A percentile compares a stretch with the other conserved stretches of the same genome.
phyloP scores from a whole-genome alignment of 345 rosid genomes.

The Hibiscus syriacus region DNA sequence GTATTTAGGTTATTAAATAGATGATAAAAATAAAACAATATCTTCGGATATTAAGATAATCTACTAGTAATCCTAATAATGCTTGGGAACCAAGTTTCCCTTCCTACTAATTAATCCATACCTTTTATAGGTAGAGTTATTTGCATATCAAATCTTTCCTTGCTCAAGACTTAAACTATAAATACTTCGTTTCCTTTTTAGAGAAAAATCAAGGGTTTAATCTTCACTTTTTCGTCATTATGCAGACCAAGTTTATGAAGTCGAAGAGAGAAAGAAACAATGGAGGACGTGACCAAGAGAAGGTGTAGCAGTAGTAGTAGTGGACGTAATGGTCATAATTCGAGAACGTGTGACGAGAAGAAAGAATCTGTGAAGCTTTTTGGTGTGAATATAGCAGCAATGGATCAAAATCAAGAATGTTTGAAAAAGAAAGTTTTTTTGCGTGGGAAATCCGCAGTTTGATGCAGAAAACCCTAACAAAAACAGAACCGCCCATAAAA shows the following conservation, averaged over 20 bases:
- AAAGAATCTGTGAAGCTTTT: constrained; percentile 50
- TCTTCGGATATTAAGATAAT: too few species aligned
- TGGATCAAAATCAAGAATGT: constrained; percentile 15
- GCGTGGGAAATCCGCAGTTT: constrained; percentile 36
- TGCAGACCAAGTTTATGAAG: background rate
- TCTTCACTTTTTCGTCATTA: too few species aligned
- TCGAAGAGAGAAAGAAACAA: background rate
- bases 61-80: too few species aligned
- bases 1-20: too few species aligned
- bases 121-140: too few species aligned
- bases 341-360: constrained; percentile 36
- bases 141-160: too few species aligned
- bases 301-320: constrained; percentile 41
- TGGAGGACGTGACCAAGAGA: constrained; percentile 27
- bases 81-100: too few species aligned
- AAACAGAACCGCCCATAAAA: constrained; percentile 19
- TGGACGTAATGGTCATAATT: constrained; percentile 42
- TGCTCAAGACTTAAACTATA: too few species aligned
- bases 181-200: too few species aligned
- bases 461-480: constrained; percentile 17
- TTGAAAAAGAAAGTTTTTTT: constrained; percentile 32
- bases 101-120: too few species aligned
- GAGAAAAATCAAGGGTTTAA: too few species aligned
- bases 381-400: constrained; percentile 40
- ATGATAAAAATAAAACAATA: too few species aligned